Base-by-base conservation (phyloP, 192 early-diverging fungal genomes). In the Coemansia aciculifera region DNA sequence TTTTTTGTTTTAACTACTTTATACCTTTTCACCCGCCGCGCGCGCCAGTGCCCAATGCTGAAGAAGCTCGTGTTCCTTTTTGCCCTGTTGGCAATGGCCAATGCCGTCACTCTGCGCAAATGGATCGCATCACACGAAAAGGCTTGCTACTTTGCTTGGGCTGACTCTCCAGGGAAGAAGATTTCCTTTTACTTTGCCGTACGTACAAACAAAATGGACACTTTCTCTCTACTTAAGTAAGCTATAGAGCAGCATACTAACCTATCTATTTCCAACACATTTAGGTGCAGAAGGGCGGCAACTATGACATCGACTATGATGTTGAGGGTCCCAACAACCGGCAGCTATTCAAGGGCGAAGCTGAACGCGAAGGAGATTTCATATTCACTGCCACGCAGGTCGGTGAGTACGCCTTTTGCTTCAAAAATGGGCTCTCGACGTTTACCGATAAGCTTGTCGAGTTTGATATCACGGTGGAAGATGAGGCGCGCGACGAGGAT, bases 151-250 rank as follows among this genome's bases (percentile, higher is more conserved):
- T 97, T 94, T 84, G 87, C 90, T 17, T 85, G 82, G 66, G 84
- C 88, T n/a, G 90, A 91, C 66, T 64, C 84, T 57, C 85, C 88
- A 5, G 91, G 89, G 44, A 94, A 99, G 86, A 99, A 99, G 83
- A 77, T 99, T 61, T 90, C 90, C 40, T 95, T 99, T 75, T 99
- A 97, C 85, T 99, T 96, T 90, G 94, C 95, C 48, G 97, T 98
- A 91, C 79, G 92, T 85, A n/a, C 44, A 43, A 37, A 11, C 38
- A 40, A 40, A 62, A 32, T 32, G 23, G 74, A 43, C 10, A 24
- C 23, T 29, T 51, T 5, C 21, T 23, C 15, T 7, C 9, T 23
- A 23, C n/a, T 49, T n/a, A 8, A 49, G 31, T 10, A 15, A 2
- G 27, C 5, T 19, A 19, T 23, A 27, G 24, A 1, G 24, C 24